Base-by-base conservation (phyloP, 148 eudicot genomes). In the Beta vulgaris region DNA sequence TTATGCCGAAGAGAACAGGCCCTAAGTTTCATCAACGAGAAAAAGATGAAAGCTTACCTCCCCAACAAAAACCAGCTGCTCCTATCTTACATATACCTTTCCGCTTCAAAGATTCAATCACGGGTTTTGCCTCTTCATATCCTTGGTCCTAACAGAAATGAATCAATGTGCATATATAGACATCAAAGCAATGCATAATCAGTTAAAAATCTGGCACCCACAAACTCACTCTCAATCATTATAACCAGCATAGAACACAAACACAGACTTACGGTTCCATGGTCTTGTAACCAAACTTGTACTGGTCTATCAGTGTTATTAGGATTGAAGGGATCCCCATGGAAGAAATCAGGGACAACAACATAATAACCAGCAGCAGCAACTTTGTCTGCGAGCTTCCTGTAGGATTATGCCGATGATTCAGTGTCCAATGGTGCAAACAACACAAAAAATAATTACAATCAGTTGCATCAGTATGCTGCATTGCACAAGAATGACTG, bases 51-150 rank as follows among this genome's bases (percentile, higher is more conserved):
- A 40, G 42, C 81, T 88, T 32, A 91, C 93, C 97, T 75, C 97
- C 97, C 97, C 93, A 91, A 57, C 93, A 91, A 42, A 82, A 86
- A 28, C 97, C 97, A 72, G 90, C 93, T 69, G 93, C 91, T 80
- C 93, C 93, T 35, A 91, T 64, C 46, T 86, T 86, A 2, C 85
- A 60, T 65, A 86, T 78, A 71, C 90, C 93, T 82, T 85, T 88
- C 39, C 74, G 71, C 74, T 85, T 89, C 44, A 91, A 58, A 81
- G 88, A 87, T 76, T 89, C 86, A 75, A 89, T 64, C 12, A 89
- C 75, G 23, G 76, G 86, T 43, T 89, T 91, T 72, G 88, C 87
- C 61, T 81, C 85, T 81, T 88, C 88, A 78, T 67, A 82, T 60
- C 81, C 90, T 78, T 85, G 77, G 32, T 85, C 89, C 95, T 90